Conservation (phyloP, 352 stramenopile genomes). For the Pythium biforme region DNA sequence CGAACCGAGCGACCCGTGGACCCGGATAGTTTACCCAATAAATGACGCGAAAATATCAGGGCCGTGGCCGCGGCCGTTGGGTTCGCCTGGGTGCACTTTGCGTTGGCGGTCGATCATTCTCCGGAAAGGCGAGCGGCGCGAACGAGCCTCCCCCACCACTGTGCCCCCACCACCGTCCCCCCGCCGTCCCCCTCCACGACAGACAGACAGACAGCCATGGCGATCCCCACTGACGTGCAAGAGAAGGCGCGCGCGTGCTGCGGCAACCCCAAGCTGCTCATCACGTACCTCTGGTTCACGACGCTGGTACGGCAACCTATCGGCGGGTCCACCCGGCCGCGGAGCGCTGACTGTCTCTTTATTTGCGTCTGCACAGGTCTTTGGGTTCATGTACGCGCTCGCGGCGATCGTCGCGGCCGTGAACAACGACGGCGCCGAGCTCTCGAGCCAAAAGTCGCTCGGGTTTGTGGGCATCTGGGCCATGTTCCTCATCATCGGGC, state of each 20-base stretch:
- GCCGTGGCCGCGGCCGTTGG: conserved; percentile 10
- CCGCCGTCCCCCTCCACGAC: not conserved
- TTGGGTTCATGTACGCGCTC: conserved; percentile 86
- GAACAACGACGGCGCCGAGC: conserved; percentile 64
- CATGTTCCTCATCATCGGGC: conserved; percentile 77
- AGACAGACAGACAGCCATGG: conserved; percentile 30
- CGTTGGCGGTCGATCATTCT: conserved; percentile 17
- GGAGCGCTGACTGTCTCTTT: conserved; percentile 23
- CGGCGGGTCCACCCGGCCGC: not conserved
- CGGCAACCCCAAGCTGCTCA: conserved; percentile 76
- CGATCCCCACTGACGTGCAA: conserved; percentile 49
- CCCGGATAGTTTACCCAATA: conserved; percentile 11
- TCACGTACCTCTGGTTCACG: conserved; percentile 86
- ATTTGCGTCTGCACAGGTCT: conserved; percentile 19
- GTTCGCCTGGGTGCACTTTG: conserved; percentile 13
- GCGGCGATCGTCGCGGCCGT: conserved; percentile 82
- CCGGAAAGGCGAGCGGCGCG: conserved; percentile 20
- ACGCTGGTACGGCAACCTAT: conserved; percentile 51
- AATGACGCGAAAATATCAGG: conserved; percentile 21
- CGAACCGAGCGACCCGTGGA: not conserved
- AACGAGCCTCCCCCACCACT: not conserved
- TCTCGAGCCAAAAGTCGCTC: conserved; percentile 76
- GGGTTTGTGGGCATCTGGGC: conserved; percentile 81
- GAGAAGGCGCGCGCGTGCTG: conserved; percentile 72
- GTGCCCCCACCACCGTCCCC: not conserved